phyloP scores from a whole-genome alignment of 2,329 filamentous ascomycete genomes.

The Trichoderma atrobrunneum region DNA sequence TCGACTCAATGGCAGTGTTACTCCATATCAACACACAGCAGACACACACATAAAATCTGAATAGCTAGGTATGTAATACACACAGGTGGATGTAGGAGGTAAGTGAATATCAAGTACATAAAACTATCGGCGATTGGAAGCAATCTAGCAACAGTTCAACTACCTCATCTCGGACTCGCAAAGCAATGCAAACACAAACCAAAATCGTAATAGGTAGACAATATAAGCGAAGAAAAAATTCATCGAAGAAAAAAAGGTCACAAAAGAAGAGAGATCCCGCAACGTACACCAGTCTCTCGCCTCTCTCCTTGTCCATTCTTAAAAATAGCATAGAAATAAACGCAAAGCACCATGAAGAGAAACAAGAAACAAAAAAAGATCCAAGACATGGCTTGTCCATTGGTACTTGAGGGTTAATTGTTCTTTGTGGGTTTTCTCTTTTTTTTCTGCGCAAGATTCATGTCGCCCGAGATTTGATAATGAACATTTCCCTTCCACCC shows the following conservation, averaged over 20 bases:
- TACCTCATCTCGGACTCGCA: not conserved
- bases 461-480: conserved; percentile 5
- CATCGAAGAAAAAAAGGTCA: not conserved
- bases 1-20: not conserved
- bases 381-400: not conserved
- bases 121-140: not conserved
- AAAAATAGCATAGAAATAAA: not conserved
- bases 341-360: not conserved
- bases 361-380: not conserved
- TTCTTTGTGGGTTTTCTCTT: not conserved
- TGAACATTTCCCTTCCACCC: conserved; percentile 8
- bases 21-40: not conserved
- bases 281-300: not conserved
- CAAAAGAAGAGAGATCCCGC: not conserved
- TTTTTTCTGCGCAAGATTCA: not conserved
- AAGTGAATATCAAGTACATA: not conserved
- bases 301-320: not conserved
- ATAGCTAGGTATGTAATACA: not conserved
- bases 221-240: not conserved
- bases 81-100: too few relatives aligned
- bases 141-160: not conserved
- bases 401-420: not conserved
- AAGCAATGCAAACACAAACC: not conserved
- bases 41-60: not conserved
- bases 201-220: not conserved